Percentiles rank a stretch among this genome's conserved stretches.
Conservation (phyloP, 257 asterid species). For the Lavandula angustifolia region DNA sequence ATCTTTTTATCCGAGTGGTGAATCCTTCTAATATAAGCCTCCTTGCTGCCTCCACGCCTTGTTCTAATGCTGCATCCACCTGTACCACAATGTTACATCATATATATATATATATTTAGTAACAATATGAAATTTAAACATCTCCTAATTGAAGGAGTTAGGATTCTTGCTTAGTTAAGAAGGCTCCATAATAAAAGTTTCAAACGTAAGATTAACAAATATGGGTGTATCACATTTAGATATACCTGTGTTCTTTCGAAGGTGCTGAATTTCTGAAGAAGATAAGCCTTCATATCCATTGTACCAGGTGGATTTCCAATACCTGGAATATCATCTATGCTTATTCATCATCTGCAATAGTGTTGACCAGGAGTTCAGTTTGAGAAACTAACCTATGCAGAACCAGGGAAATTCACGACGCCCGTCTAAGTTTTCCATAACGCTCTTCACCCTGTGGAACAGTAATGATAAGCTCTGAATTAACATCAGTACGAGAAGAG, state of each 20-base stretch:
- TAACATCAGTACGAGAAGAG: constrained; percentile 4
- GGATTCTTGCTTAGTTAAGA: too few species aligned
- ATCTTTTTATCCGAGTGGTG: constrained; percentile 66
- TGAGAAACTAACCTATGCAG: constrained; percentile 68
- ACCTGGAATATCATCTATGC: constrained; percentile 45
- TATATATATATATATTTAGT: background rate
- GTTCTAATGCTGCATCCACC: constrained; percentile 85
- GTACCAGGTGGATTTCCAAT: constrained; percentile 91
- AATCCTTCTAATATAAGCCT: constrained; percentile 72
- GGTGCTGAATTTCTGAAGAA: constrained; percentile 88
- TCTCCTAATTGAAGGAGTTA: background rate
- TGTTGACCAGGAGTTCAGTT: constrained; percentile 4
- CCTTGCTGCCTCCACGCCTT: constrained; percentile 78
- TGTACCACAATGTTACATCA: constrained; percentile 28
- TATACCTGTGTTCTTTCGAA: constrained; percentile 71
- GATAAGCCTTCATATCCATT: constrained; percentile 94
- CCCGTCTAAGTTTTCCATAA: constrained; percentile 86
- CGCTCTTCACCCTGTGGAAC: constrained; percentile 77
- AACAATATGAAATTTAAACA: background rate
- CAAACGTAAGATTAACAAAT: background rate
- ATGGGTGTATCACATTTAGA: background rate
- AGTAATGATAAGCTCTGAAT: constrained; percentile 16
- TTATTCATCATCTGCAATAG: constrained; percentile 14
- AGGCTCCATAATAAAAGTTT: background rate
- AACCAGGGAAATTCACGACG: constrained; percentile 87